These are phyloP conservation scores for Diaporthe ilicicola DNA, from an alignment of 2,329 filamentous ascomycete species.

Conservation along the genomic window DNA sequence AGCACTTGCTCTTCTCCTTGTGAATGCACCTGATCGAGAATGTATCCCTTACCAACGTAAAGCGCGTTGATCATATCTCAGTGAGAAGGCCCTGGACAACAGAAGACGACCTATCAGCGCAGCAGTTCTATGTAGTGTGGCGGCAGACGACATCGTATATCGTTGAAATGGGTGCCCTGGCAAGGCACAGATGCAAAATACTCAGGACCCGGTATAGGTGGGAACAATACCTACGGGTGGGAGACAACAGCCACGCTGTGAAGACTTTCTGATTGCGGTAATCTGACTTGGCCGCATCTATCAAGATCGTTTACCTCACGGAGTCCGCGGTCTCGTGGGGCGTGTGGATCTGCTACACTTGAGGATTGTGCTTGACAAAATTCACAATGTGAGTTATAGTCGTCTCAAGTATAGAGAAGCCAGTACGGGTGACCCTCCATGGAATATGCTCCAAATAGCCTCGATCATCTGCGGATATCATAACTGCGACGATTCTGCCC, in stretches of 20 bases:
- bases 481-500: background rate
- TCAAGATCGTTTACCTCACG: background rate
- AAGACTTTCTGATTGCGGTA: background rate
- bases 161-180: too few relatives aligned
- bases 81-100: too few relatives aligned
- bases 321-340: too few relatives aligned
- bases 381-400: background rate
- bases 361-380: background rate
- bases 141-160: too few relatives aligned
- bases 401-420: background rate
- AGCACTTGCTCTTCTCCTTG: too few relatives aligned
- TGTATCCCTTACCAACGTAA: too few relatives aligned
- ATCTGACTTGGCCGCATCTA: background rate
- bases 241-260: background rate
- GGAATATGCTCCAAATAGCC: background rate
- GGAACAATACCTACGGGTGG: too few relatives aligned
- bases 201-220: too few relatives aligned
- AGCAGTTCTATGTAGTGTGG: background rate
- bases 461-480: background rate
- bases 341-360: too few relatives aligned
- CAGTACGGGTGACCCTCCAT: background rate
- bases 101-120: too few relatives aligned
- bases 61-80: background rate
- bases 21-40: too few relatives aligned
- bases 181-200: too few relatives aligned